Percentiles rank a stretch among this genome's conserved stretches.
Evolutionary conservation across 2,329 filamentous ascomycete genomes (phyloP).

Genomic region (Aspergillus unguis): DNA sequence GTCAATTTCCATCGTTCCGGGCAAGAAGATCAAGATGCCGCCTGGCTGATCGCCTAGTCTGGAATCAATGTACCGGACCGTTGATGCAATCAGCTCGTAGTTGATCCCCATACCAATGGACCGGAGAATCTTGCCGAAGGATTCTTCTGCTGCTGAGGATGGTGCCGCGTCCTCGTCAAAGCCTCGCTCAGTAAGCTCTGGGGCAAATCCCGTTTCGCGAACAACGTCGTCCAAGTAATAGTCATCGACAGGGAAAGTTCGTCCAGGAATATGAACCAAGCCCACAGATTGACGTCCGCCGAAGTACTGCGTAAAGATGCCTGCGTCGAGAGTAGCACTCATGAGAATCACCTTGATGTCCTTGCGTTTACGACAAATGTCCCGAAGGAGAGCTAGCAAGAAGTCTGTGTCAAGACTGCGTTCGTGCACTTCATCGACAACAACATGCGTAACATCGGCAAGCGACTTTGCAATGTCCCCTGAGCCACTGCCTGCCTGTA

Average conservation of each 20-base stretch:
- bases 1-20: constrained; percentile 88
- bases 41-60: constrained; percentile 71
- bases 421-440: constrained; percentile 96
- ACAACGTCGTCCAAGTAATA: constrained; percentile 87
- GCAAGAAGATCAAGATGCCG: constrained; percentile 92
- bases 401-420: constrained; percentile 94
- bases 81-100: constrained; percentile 78
- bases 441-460: constrained; percentile 87
- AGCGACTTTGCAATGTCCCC: constrained; percentile 78
- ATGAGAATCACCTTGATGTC: constrained; percentile 90
- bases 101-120: constrained; percentile 81
- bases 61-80: constrained; percentile 75
- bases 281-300: constrained; percentile 67
- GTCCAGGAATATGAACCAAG: constrained; percentile 78
- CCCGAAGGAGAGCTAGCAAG: constrained; percentile 77
- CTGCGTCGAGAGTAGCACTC: constrained; percentile 91
- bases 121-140: constrained; percentile 67
- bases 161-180: constrained; percentile 35
- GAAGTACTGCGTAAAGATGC: constrained; percentile 83
- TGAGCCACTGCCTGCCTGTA: constrained; percentile 84
- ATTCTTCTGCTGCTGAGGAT: constrained; percentile 46
- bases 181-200: constrained; percentile 29
- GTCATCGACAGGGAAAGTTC: constrained; percentile 86
- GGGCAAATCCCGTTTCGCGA: constrained; percentile 69
- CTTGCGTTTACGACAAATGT: constrained; percentile 69